Conservation (phyloP, 331 rosid genomes). For the Spiraea crenata region DNA sequence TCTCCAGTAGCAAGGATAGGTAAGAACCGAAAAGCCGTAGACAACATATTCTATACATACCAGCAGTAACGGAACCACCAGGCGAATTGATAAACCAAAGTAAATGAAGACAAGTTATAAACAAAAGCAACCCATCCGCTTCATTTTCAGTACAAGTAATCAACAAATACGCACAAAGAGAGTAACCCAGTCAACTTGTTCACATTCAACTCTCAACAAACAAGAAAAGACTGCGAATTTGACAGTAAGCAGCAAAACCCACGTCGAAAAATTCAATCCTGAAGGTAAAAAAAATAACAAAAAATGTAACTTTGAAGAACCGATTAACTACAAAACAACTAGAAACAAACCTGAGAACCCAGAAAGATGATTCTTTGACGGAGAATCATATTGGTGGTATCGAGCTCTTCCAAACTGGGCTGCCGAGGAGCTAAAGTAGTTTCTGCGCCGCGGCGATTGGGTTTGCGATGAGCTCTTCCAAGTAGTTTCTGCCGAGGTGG, state of each 20-base stretch:
- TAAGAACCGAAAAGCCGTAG: not conserved
- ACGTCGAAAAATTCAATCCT: not conserved
- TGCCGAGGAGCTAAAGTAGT: slow-evolving; percentile 47
- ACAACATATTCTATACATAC: slow-evolving; percentile 37
- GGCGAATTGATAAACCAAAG: slow-evolving; percentile 87
- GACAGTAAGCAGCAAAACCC: not conserved
- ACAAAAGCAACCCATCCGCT: not conserved
- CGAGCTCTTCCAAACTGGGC: slow-evolving; percentile 82
- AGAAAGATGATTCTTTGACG: slow-evolving; percentile 88
- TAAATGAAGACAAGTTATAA: slow-evolving; percentile 1
- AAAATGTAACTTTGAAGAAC: not conserved
- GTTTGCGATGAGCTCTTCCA: no score
- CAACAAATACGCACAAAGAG: not conserved
- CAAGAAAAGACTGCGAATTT: not conserved
- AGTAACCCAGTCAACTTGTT: not conserved
- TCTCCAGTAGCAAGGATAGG: not conserved
- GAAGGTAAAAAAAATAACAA: not conserved
- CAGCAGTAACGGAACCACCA: slow-evolving; percentile 96
- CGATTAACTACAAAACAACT: not conserved
- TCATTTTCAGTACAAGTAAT: not conserved
- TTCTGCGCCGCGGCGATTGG: slow-evolving; percentile 21
- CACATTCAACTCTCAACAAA: not conserved
- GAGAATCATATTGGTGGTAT: slow-evolving; percentile 83
- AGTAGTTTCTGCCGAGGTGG: no score
- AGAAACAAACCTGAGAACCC: slow-evolving; percentile 74